Base-by-base conservation (phyloP, 2,329 filamentous ascomycete species). In the Fusarium poae region DNA sequence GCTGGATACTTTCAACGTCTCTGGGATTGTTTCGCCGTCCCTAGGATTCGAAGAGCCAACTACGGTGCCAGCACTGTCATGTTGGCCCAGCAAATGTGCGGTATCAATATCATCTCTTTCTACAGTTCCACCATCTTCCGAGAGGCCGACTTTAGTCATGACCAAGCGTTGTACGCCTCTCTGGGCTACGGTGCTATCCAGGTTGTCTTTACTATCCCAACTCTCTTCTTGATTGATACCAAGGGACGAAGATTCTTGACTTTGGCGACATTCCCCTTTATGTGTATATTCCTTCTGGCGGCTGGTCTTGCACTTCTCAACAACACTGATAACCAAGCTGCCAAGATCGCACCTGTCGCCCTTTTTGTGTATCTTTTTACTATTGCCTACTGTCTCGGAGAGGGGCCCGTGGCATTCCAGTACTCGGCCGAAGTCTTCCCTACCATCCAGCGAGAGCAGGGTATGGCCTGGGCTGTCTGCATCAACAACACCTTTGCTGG, bases 41-140 rank as follows among this genome's bases (percentile, higher is more conserved):
- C 91, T 1, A 85, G 91, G 59, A 82, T 92, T 15, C 86, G 90
- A 46, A 85, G 90, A 42, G 93, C 93, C 15, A 94, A 89, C 18
- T 83, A 91, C 46, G 93, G 92, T 13, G 91, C 92, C 2, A 91
- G 90, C 72, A 89, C 89, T 4, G 92, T 96, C 74, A 97, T 97
- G 92, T 88, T 91, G 76, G 88, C 88, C 4, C 89, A 92, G 78
- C 89, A 91, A 78, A 89, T 91, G 84, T 91, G 88, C 71, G 85
- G 77, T 25, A 79, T 91, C 78, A 92, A 92, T 76, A 91, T 67
- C 0, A 67, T 67, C 16, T 67, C 65, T 3, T 67, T 67, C 27
- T 67, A 67, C 34, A 67, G 63, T 1, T 67, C 65, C 0, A 67
- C 53, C 5, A 67, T 67, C 49, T 67, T 67, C 30, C 13, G 40